Percentiles rank a stretch among this genome's conserved stretches.
These are phyloP conservation scores for Danielozyma ontarioensis DNA, from an alignment of 805 yeast species.

Conservation along the genomic window DNA sequence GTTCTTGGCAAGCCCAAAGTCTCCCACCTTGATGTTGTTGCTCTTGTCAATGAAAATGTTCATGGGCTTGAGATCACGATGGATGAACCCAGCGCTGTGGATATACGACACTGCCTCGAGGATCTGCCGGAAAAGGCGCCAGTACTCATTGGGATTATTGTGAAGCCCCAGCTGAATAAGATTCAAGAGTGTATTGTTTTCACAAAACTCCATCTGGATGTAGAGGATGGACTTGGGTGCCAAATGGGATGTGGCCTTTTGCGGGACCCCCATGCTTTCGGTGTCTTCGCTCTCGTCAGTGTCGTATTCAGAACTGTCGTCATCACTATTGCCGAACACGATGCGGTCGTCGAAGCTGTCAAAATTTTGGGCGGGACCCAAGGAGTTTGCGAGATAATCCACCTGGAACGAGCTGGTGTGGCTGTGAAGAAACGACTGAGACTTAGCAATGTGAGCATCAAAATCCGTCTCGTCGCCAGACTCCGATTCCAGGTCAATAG, in stretches of 20 bases:
- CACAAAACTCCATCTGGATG: constrained; percentile 99
- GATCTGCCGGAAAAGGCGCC: constrained; percentile 85
- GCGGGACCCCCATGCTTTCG: not conserved
- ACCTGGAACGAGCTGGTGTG: constrained; percentile 14
- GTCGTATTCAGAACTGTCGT: constrained; percentile 14
- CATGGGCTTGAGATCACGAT: constrained; percentile 91
- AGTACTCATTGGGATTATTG: constrained; percentile 69
- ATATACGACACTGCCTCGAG: constrained; percentile 87
- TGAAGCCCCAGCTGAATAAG: constrained; percentile 71
- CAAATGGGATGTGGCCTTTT: not conserved
- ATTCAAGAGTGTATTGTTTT: constrained; percentile 83
- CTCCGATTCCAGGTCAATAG: constrained; percentile 13
- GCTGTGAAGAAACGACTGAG: constrained; percentile 9
- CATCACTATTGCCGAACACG: constrained; percentile 27
- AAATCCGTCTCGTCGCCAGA: constrained; percentile 15
- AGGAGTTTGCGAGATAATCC: constrained; percentile 12
- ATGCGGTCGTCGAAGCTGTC: constrained; percentile 22
- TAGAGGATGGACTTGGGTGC: constrained; percentile 61
- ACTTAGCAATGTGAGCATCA: constrained; percentile 9
- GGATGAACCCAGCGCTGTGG: constrained; percentile 91
- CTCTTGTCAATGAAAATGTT: constrained; percentile 91
- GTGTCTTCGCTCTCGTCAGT: constrained; percentile 6
- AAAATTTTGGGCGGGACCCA: constrained; percentile 5
- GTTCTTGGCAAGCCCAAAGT: constrained; percentile 93
- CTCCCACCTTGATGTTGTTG: constrained; percentile 89